phyloP scores from a whole-genome alignment of 179 eudicot genomes.

The Pouteria campechiana region DNA sequence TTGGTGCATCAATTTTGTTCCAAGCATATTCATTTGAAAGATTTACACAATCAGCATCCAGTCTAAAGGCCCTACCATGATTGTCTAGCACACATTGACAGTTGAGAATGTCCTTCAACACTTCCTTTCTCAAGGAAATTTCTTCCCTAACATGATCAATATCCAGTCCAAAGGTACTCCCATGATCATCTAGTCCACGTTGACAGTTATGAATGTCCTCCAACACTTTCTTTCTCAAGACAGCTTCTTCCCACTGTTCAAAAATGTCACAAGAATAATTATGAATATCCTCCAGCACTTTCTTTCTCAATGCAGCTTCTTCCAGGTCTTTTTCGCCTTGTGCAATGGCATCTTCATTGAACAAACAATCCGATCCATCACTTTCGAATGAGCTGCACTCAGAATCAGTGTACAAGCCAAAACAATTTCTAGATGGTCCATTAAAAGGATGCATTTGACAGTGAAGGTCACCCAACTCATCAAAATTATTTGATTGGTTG shows the following conservation, averaged over 20 bases:
- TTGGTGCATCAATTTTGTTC: too few relatives aligned
- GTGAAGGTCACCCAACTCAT: constrained; percentile 12
- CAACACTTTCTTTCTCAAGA: constrained; percentile 28
- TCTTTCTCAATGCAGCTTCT: constrained; percentile 41
- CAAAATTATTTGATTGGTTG: constrained; percentile 5
- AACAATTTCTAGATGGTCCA: constrained; percentile 24
- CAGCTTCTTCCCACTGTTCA: constrained; percentile 77
- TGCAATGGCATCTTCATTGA: constrained; percentile 54
- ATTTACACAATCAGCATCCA: not conserved
- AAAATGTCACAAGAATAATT: too few relatives aligned
- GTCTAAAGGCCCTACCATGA: constrained; percentile 3
- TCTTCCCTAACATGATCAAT: constrained; percentile 41
- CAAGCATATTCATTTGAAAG: too few relatives aligned
- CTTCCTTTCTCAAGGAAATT: constrained; percentile 38
- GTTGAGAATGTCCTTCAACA: too few relatives aligned
- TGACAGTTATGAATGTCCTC: too few relatives aligned
- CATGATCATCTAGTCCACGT: constrained; percentile 4
- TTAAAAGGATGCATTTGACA: constrained; percentile 25
- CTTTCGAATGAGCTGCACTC: constrained; percentile 38
- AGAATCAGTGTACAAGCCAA: constrained; percentile 36
- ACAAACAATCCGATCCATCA: constrained; percentile 56
- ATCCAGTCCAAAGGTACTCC: constrained; percentile 1
- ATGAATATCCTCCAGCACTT: constrained; percentile 12
- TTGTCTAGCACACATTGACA: constrained; percentile 3
- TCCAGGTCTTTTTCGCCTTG: constrained; percentile 52